These are phyloP conservation scores for Coprinellus aureogranulatus DNA, from an alignment of 768 basidiomycete species.

Conservation along the genomic window DNA sequence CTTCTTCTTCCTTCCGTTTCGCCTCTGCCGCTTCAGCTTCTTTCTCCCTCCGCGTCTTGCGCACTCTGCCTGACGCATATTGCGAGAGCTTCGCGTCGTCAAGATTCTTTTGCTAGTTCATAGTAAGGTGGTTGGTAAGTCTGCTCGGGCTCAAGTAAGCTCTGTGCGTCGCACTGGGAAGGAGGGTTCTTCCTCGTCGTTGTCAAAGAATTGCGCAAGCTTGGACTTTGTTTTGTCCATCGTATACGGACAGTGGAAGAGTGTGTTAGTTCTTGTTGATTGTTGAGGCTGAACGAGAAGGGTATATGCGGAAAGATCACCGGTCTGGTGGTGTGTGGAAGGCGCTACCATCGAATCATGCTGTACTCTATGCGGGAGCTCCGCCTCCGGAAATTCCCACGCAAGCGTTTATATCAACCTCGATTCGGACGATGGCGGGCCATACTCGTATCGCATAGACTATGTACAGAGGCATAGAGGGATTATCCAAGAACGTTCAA, in stretches of 20 bases:
- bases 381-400: no score
- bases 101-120: constrained; percentile 75
- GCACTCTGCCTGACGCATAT: constrained; percentile 80
- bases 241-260: not conserved
- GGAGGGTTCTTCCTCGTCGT: constrained; percentile 81
- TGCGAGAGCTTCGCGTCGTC: constrained; percentile 84
- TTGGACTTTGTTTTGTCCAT: constrained; percentile 72
- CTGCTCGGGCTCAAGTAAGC: constrained; percentile 52
- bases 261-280: not conserved
- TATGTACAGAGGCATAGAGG: not conserved
- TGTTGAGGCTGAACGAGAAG: no score
- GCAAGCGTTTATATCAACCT: no score
- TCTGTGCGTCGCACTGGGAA: constrained; percentile 90
- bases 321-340: no score
- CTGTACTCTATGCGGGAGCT: no score
- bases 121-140: constrained; percentile 59
- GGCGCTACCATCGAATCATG: no score
- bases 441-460: not conserved
- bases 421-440: no score
- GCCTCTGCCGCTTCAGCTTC: constrained; percentile 91
- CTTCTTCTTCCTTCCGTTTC: constrained; percentile 82
- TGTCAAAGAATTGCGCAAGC: constrained; percentile 80
- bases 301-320: no score
- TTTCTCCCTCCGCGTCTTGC: constrained; percentile 88
- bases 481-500: not conserved